phyloP scores from a whole-genome alignment of 2,329 filamentous ascomycete genomes.

The Beauveria asiatica region DNA sequence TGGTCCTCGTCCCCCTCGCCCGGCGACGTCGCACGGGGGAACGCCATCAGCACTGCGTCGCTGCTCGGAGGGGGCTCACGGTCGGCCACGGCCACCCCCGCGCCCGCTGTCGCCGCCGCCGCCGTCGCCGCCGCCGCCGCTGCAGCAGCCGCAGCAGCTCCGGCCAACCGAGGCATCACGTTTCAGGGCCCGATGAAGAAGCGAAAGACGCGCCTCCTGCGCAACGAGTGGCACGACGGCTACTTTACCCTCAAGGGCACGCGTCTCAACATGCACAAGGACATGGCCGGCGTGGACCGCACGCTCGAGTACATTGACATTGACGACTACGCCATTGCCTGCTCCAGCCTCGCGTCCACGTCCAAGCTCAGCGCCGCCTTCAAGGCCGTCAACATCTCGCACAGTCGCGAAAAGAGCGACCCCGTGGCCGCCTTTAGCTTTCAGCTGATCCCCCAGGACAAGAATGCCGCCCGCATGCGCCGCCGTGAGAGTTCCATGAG shows the following conservation, averaged over 20 bases:
- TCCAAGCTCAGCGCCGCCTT: constrained; percentile 83
- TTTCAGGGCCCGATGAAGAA: constrained; percentile 91
- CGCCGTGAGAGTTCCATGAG: constrained; percentile 43
- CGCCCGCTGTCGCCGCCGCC: constrained; percentile 17
- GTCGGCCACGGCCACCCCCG: constrained; percentile 16
- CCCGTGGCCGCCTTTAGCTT: constrained; percentile 68
- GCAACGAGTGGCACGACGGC: constrained; percentile 88
- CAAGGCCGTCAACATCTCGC: constrained; percentile 64
- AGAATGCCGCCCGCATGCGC: constrained; percentile 44
- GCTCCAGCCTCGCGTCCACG: constrained; percentile 64
- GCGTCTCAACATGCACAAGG: constrained; percentile 67
- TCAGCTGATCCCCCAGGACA: constrained; percentile 69
- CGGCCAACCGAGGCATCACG: neutral
- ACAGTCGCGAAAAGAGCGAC: constrained; percentile 43
- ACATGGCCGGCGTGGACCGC: constrained; percentile 40
- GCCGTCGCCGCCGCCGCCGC: constrained; percentile 17
- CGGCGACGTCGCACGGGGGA: constrained; percentile 35
- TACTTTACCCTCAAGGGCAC: constrained; percentile 80
- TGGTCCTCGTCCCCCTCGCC: constrained; percentile 45
- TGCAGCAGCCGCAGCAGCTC: constrained; percentile 22
- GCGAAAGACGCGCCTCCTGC: constrained; percentile 78
- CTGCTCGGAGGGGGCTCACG: constrained; percentile 17
- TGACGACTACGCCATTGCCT: constrained; percentile 81
- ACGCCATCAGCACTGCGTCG: constrained; percentile 17
- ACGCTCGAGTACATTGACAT: constrained; percentile 77